Base-by-base conservation (phyloP, 345 rosid species). In the Melaleuca alternifolia region DNA sequence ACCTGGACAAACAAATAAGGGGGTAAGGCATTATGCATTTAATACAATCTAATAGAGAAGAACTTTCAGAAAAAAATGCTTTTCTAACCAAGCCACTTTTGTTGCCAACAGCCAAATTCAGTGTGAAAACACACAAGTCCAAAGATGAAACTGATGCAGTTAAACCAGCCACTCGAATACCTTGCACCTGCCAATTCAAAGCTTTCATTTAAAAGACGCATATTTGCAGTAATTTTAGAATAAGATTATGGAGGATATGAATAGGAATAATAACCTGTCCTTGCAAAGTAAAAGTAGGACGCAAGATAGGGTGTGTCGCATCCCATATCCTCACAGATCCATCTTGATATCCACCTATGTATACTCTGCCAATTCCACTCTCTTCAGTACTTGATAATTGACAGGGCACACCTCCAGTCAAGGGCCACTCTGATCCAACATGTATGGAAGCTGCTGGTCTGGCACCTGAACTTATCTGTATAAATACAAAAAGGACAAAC, bases 281-380 rank as follows among this genome's bases (percentile, higher is more conserved):
- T 87, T 91, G 89, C 61, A 93, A 44, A 86, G 86, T 51, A 86
- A 88, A 90, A 85, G 92, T 89, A 83, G 85, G 90, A 77, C 89
- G 85, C 33, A 95, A 84, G 62, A 89, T 85, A 50, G 94, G 91
- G 88, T 84, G 91, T 26, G 94, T 91, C 10, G 95, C 94, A 91
- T 93, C 91, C 93, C 94, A 95, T 37, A 95, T 87, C 88, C 93
- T 86, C 87, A 93, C 91, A 54, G 96, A 91, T 88, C 97, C 96
- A 88, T 95, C 94, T 53, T 89, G 86, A 88, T 95, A 93, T 86
- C 97, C 97, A 84, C 92, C 95, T 84, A 93, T 84, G 79, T 93
- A 95, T 84, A 93, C 84, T 86, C 88, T 90, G 54, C 92, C 92
- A 86, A 93, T 85, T 52, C 87, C 86, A 75, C 85, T 85, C 41